Conservation (phyloP, 1,284 basidiomycete genomes). For the Trichosporon ovoides region DNA sequence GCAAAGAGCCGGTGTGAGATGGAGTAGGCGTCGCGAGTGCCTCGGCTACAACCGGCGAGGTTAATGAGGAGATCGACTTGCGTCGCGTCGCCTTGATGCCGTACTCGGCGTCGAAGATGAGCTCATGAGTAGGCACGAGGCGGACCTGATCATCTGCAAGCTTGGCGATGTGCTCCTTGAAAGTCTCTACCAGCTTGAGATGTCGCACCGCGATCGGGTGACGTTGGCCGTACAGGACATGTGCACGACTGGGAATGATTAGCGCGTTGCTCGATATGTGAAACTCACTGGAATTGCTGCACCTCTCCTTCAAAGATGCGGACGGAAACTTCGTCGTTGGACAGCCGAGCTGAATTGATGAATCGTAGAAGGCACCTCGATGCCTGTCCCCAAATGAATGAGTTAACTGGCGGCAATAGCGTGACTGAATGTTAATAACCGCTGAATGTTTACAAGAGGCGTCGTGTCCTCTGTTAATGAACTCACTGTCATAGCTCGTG, state of each 20-base stretch:
- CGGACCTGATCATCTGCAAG: neutral
- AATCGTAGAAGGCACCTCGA: conserved; percentile 33
- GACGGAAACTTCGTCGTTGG: conserved; percentile 29
- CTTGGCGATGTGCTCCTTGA: neutral
- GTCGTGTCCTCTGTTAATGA: too few species aligned
- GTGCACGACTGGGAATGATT: conserved; percentile 27
- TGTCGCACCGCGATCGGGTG: conserved; percentile 33
- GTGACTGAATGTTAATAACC: conserved; percentile 26
- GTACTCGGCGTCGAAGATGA: conserved; percentile 12
- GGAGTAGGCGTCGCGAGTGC: neutral
- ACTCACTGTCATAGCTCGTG: conserved; percentile 41
- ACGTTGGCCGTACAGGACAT: conserved; percentile 28
- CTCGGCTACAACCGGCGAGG: neutral
- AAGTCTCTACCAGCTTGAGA: conserved; percentile 27
- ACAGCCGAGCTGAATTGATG: conserved; percentile 28
- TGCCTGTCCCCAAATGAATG: conserved; percentile 29
- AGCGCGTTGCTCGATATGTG: too few species aligned
- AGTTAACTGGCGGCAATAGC: conserved; percentile 25
- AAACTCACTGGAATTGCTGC: conserved; percentile 33
- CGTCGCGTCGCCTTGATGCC: conserved; percentile 1
- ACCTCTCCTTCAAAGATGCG: conserved; percentile 37
- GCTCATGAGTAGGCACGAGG: neutral
- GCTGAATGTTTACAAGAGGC: neutral
- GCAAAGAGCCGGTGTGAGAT: neutral
- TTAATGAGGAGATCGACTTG: conserved; percentile 4